Conservation (phyloP, 2,329 filamentous ascomycete species). For the Fusarium illudens region DNA sequence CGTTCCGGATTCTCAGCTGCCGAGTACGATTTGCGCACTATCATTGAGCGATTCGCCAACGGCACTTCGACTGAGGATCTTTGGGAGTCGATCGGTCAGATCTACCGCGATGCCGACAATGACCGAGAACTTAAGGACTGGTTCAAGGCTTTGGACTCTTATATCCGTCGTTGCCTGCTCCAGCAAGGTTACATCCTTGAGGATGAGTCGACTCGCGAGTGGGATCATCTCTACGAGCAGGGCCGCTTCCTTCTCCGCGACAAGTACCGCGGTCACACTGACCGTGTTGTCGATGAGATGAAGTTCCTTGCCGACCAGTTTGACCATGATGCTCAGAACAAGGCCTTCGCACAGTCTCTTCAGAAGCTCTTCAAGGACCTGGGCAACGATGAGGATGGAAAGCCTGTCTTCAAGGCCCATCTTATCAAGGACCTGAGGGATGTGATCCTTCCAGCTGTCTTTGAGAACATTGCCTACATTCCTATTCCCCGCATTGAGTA, state of each 20-base stretch:
- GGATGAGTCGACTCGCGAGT: conserved; percentile 79
- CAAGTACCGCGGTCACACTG: conserved; percentile 86
- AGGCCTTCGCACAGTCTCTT: conserved; percentile 76
- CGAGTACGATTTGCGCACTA: conserved; percentile 78
- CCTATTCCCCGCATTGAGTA: conserved; percentile 95
- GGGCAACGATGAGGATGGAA: conserved; percentile 86
- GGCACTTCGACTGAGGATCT: conserved; percentile 88
- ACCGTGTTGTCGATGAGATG: conserved; percentile 86
- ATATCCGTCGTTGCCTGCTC: conserved; percentile 83
- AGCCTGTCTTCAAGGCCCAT: conserved; percentile 90
- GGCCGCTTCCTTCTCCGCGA: conserved; percentile 88
- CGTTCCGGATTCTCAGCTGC: conserved; percentile 73
- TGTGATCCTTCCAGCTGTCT: conserved; percentile 82
- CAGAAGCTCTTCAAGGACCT: conserved; percentile 87
- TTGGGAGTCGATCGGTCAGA: conserved; percentile 81
- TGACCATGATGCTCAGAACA: conserved; percentile 87
- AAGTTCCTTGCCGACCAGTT: conserved; percentile 93
- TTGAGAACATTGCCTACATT: conserved; percentile 89
- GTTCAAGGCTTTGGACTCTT: conserved; percentile 82
- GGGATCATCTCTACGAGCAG: conserved; percentile 84
- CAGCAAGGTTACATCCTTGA: conserved; percentile 92
- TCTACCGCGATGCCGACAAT: conserved; percentile 86
- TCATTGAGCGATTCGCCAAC: conserved; percentile 96
- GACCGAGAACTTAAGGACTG: conserved; percentile 88
- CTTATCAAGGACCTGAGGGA: conserved; percentile 88